phyloP scores from a whole-genome alignment of 805 yeast species.

The Candida stauntonica region DNA sequence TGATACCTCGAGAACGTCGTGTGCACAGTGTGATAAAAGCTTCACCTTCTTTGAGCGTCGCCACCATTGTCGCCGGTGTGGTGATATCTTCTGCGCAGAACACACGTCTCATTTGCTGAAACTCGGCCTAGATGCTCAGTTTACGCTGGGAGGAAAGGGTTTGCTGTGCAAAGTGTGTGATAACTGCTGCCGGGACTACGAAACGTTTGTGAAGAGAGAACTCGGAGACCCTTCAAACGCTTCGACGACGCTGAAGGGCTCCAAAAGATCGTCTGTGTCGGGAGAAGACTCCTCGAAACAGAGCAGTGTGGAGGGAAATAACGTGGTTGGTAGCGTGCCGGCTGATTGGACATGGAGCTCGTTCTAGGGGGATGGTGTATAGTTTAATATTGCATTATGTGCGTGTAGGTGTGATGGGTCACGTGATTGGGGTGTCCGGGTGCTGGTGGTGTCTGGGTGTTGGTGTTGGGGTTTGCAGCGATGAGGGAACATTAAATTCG shows the following conservation, averaged over 20 bases:
- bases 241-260: background rate
- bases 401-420: background rate
- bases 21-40: conserved; percentile 61
- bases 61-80: conserved; percentile 85
- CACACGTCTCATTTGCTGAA: conserved; percentile 57
- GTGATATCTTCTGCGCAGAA: conserved; percentile 70
- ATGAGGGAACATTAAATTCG: too few relatives aligned
- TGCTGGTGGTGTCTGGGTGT: too few relatives aligned
- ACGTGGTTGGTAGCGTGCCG: conserved; percentile 45
- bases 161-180: conserved; percentile 67
- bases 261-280: background rate
- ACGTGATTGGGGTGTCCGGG: too few relatives aligned
- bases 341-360: conserved; percentile 83
- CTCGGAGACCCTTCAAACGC: conserved; percentile 12
- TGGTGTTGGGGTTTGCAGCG: too few relatives aligned
- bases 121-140: conserved; percentile 55
- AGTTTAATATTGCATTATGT: background rate
- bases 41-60: conserved; percentile 77
- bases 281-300: conserved; percentile 2
- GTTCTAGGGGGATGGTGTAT: conserved; percentile 33
- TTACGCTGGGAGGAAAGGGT: conserved; percentile 65
- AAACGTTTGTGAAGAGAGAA: conserved; percentile 37
- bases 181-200: conserved; percentile 58
- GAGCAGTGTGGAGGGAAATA: conserved; percentile 28
- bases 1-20: conserved; percentile 58